phyloP scores from a whole-genome alignment of 2,329 filamentous ascomycete species.

The Lithohypha guttulata region DNA sequence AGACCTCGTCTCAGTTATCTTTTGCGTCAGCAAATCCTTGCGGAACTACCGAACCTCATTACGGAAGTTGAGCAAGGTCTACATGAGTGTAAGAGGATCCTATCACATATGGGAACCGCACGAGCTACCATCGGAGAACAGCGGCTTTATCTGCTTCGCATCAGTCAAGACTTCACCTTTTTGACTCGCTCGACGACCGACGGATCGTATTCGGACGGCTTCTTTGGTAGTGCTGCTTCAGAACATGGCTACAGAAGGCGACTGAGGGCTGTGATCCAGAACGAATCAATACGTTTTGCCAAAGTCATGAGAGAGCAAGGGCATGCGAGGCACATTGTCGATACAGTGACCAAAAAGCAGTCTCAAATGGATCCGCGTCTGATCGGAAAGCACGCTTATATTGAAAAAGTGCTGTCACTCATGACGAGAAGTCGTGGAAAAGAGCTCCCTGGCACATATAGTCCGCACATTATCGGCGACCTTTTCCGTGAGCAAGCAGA shows the following conservation, averaged over 20 bases:
- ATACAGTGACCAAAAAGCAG: too few relatives aligned
- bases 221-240: constrained; percentile 24
- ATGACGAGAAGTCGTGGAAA: constrained; percentile 23
- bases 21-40: constrained; percentile 26
- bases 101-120: constrained; percentile 41
- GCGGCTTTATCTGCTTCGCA: constrained; percentile 23
- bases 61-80: constrained; percentile 26
- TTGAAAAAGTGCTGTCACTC: constrained; percentile 12
- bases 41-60: constrained; percentile 29
- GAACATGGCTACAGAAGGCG: constrained; percentile 23
- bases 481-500: constrained; percentile 28
- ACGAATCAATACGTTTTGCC: too few relatives aligned
- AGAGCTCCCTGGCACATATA: constrained; percentile 28
- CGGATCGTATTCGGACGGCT: constrained; percentile 27
- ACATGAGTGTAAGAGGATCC: constrained; percentile 26
- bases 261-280: constrained; percentile 26
- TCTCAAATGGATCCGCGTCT: too few relatives aligned
- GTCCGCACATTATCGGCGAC: constrained; percentile 25
- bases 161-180: constrained; percentile 18
- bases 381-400: too few relatives aligned
- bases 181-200: constrained; percentile 23
- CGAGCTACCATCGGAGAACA: constrained; percentile 23
- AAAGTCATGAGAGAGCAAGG: too few relatives aligned
- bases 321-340: too few relatives aligned
- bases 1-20: constrained; percentile 26